Percentiles rank a stretch among this genome's conserved stretches.
phyloP scores from a whole-genome alignment of 1,284 basidiomycete genomes.

The Hypsizygus ulmarius region DNA sequence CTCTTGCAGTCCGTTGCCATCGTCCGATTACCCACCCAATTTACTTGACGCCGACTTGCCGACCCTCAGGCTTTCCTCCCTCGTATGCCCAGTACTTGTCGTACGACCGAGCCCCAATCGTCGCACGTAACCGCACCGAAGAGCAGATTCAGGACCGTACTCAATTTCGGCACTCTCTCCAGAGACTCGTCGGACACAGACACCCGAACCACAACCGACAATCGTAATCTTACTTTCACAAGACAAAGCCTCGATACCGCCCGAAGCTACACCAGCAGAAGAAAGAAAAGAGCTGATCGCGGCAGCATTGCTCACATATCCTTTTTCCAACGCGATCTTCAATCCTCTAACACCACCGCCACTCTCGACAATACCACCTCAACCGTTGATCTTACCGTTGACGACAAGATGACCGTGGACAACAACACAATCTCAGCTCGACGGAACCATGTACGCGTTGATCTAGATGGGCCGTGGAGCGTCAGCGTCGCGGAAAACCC shows the following conservation, averaged over 20 bases:
- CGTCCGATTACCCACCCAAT: constrained; percentile 8
- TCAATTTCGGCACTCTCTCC: constrained; percentile 22
- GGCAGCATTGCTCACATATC: constrained; percentile 20
- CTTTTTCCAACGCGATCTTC: constrained; percentile 21
- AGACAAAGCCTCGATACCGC: constrained; percentile 26
- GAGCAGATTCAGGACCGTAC: constrained; percentile 24
- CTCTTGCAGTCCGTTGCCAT: constrained; percentile 1
- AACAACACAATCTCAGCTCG: constrained; percentile 31
- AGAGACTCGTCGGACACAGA: constrained; percentile 20
- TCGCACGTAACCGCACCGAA: constrained; percentile 20
- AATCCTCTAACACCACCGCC: constrained; percentile 1
- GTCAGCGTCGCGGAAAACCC: constrained; percentile 73
- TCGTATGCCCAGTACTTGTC: constrained; percentile 25
- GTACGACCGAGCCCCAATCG: constrained; percentile 13
- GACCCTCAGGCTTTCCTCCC: not conserved
- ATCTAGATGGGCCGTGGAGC: constrained; percentile 71
- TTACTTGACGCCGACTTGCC: not conserved
- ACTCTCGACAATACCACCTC: constrained; percentile 7
- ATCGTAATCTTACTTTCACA: constrained; percentile 15
- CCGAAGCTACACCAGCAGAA: constrained; percentile 17
- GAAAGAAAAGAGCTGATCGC: constrained; percentile 19
- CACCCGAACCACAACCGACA: constrained; percentile 12
- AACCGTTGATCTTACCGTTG: constrained; percentile 16
- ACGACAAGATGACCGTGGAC: constrained; percentile 35
- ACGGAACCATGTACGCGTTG: constrained; percentile 47